Base-by-base conservation (phyloP, 768 basidiomycete species). In the Mycena galopus region DNA sequence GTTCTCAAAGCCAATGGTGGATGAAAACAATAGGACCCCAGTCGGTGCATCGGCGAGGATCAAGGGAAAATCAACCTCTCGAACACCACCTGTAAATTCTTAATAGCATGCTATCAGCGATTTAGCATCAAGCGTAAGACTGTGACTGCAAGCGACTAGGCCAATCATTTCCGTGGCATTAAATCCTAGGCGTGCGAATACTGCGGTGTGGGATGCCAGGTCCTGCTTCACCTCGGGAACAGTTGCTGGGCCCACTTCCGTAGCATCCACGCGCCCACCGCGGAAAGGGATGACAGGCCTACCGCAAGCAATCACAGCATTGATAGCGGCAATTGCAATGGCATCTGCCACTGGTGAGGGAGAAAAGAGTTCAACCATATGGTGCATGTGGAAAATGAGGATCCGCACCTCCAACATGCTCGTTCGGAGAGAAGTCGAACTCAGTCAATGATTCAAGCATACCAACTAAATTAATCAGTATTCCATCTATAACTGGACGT, bases 251-350 rank as follows among this genome's bases (percentile, higher is more conserved):
- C 75, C 75, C 2, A 73, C 71, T 32, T 64, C 14, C 12, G 72
- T 78, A 12, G 78, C 77, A 56, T 78, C 77, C 12, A 78, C 56
- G 14, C 76, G 72, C 5, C 78, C 78, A 16, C 62, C 73, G 33
- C 75, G 47, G 63, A 65, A 77, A 21, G 73, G 71, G n/a, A 79
- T 75, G 17, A 65, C 14, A 17, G 78, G 77, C 50, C 78, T 76
- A 14, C 75, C 75, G 55, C 77, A 77, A 8, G 42, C 59, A 8
- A 37, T 50, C 4, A 74, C 65, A 23, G 68, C 72, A 16, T 55
- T 53, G 4, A 69, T 53, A 6, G 59, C 64, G 19, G 72, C 75
- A 21, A 78, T 69, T 10, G 76, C 75, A 30, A 77, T 61, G 10
- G 69, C 29, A 60, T 78, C 78, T 21, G 77, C 75, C 50, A 75